These are phyloP conservation scores for Dianthus caryophyllus DNA, from an alignment of 148 eudicot species.

Conservation along the genomic window DNA sequence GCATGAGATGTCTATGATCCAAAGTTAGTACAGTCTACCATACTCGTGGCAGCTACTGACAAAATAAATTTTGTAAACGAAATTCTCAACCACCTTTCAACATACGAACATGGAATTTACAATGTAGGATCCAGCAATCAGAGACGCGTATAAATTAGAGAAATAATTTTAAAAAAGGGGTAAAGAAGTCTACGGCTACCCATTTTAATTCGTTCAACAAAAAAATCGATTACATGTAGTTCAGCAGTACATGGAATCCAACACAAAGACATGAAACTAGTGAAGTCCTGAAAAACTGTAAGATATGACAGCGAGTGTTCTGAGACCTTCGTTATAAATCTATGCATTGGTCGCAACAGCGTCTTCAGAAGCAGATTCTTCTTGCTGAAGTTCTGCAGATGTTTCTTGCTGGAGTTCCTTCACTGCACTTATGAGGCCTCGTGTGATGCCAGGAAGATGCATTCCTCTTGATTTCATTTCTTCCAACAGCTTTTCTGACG, in stretches of 20 bases:
- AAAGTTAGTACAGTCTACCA: neutral
- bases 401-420: constrained; percentile 69
- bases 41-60: neutral
- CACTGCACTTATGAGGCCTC: constrained; percentile 63
- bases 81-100: neutral
- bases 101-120: neutral
- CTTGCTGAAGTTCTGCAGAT: constrained; percentile 37
- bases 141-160: neutral
- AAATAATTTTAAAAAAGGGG: neutral
- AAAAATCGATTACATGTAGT: constrained; percentile 7
- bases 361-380: constrained; percentile 33
- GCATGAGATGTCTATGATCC: neutral
- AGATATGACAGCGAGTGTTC: neutral
- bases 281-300: neutral
- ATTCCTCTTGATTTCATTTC: constrained; percentile 66
- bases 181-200: neutral
- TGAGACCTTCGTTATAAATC: neutral
- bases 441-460: constrained; percentile 61
- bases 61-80: neutral
- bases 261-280: neutral
- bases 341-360: constrained; percentile 31
- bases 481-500: constrained; percentile 61
- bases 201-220: constrained; percentile 8
- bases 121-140: neutral
- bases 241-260: constrained; percentile 6